Base-by-base conservation (phyloP, 2,329 filamentous ascomycete genomes). In the Pseudocercospora macadamiae region DNA sequence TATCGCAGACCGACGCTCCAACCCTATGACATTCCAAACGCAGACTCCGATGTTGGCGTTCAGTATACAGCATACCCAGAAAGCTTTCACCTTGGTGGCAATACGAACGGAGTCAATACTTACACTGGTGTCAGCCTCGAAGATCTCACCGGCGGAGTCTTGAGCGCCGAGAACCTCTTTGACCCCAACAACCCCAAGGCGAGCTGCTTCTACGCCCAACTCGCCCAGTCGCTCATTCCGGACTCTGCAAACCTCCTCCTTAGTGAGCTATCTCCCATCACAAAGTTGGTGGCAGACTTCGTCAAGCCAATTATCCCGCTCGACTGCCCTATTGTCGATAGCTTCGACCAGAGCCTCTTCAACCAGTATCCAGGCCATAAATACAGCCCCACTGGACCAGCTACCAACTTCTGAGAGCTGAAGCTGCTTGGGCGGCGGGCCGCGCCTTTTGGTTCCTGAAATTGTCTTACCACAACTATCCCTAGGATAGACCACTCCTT, bases 111-210 rank as follows among this genome's bases (percentile, higher is more conserved):
- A 1, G 58, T 66, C 9, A 71, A 75, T 62, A 68, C 69, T 26
- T 76, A 73, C 64, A 60, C 65, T 14, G 70, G 70, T 5, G 54
- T 77, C 39, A 65, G 75, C 54, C 54, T 74, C 4, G 61, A 52
- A 7, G 65, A 75, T 45, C 57, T 79, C 14, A 77, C 73, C 14
- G 70, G 70, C 14, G 76, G 76, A 18, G 69, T 81, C 0, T 74
- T 77, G 56, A 81, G 79, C 10, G 28, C 39, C n/a, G 57, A 37
- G 1, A 21, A 54, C 10, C 53, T 64, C 7, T 55, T 59, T 34
- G 53, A 64, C 21, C 23, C 32, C 7, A 30, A 51, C 7, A 55
- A 56, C 34, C 48, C 49, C 3, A 54, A 32, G 28, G 53, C 52
- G 18, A 51, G 48, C 30, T 64, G 61, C 53, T 64, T 61, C 61